These are phyloP conservation scores for Knoxia roxburghii DNA, from an alignment of 257 asterid species.

Conservation along the genomic window DNA sequence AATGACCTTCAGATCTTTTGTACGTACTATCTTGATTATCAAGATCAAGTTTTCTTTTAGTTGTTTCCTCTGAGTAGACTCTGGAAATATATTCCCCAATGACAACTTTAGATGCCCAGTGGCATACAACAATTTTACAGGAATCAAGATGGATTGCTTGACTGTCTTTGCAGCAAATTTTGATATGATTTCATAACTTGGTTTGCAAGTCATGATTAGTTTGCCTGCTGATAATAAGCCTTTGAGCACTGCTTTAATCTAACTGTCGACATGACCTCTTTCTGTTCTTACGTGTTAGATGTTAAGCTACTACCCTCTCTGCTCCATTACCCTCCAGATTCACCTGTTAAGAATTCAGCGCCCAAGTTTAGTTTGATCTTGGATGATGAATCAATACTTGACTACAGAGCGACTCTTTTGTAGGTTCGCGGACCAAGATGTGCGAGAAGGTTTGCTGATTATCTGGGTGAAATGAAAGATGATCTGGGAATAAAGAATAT, in stretches of 20 bases:
- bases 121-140: not conserved
- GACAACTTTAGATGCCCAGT: not conserved
- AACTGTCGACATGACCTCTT: not conserved
- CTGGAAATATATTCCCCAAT: not conserved
- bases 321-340: not conserved
- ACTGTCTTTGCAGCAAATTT: not conserved
- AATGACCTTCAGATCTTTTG: not conserved
- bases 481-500: slow-evolving; percentile 55
- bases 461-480: slow-evolving; percentile 46
- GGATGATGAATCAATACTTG: slow-evolving; percentile 10
- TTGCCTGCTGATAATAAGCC: not conserved
- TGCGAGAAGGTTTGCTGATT: slow-evolving; percentile 72
- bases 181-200: not conserved
- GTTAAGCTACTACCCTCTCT: not conserved
- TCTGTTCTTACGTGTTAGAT: not conserved
- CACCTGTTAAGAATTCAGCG: not conserved
- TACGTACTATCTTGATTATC: not conserved
- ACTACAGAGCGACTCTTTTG: slow-evolving; percentile 9
- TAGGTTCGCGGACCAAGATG: slow-evolving; percentile 98
- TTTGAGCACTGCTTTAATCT: not conserved
- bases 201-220: not conserved
- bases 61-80: not conserved
- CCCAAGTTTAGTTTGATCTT: not conserved
- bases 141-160: not conserved
- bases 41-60: not conserved